Evolutionary conservation across 441 rosid genomes (phyloP), one percentile per base, ranked within the genome.

Genomic region (Dalechampia spathulata): DNA sequence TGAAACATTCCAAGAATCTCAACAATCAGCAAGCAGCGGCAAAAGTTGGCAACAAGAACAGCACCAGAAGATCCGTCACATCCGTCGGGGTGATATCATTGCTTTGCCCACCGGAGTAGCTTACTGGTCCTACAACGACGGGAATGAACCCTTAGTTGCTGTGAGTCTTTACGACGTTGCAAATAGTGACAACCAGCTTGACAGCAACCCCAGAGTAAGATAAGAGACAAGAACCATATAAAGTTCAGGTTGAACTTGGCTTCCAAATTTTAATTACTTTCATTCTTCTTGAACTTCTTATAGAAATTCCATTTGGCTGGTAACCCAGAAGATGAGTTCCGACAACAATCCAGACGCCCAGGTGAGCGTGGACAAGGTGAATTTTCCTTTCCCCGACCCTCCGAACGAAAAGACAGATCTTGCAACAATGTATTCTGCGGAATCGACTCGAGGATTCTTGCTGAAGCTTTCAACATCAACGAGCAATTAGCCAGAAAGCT

Each of bases 51-150:
- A 58, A 63, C 74, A 62, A 45, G 96, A 91, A 57, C 80, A 70
- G 69, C 86, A 88, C 80, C 90, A 88, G 76, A 86, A 75, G 80
- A 50, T 83, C 38, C 77, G 70, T 27, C 74, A 64, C 30, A 67
- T 84, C 74, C 70, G 83, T 2, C 58, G 38, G 9, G 98, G 96
- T 0, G 96, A 88, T 30, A 10, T 83, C 60, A 14, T 86, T 7
- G 89, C 75, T 49, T 5, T 72, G 25, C 87, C 93, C 0, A 72
- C 82, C 6, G 95, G 96, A 36, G 78, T 76, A 2, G 73, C 86
- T 39, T 80, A 81, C 27, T 91, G 94, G 95, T 43, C 62, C 71
- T 83, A 79, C 75, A 88, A 92, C 58, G 79, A 86, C 8, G 95
- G 83, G 48, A 64, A 76, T 42, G 52, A 75, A 30, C 80, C 73